A percentile compares a stretch with the other conserved stretches of the same genome.
phyloP scores from a whole-genome alignment of 805 yeast genomes.

The Yamadazyma laniorum region DNA sequence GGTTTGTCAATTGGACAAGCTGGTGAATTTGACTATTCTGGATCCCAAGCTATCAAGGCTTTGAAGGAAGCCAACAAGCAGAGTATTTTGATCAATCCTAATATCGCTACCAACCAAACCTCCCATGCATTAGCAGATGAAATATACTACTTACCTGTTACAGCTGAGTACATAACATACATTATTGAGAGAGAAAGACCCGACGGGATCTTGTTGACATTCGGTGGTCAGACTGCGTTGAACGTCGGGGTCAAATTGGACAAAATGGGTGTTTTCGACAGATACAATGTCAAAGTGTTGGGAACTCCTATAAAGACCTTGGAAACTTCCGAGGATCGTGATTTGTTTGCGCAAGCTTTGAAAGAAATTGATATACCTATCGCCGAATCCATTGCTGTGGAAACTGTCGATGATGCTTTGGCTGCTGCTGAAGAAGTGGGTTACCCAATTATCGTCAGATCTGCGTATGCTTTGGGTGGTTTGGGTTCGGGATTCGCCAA shows the following conservation, averaged over 20 bases:
- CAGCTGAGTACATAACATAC: constrained; percentile 92
- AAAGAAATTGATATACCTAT: constrained; percentile 93
- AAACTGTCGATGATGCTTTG: constrained; percentile 75
- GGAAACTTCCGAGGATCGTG: constrained; percentile 98
- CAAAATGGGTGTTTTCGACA: constrained; percentile 90
- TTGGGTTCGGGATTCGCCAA: constrained; percentile 97
- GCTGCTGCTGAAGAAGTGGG: constrained; percentile 83
- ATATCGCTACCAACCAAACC: constrained; percentile 97
- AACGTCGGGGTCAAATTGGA: constrained; percentile 93
- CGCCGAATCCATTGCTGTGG: constrained; percentile 90
- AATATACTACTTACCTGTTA: constrained; percentile 97
- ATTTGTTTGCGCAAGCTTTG: constrained; percentile 90
- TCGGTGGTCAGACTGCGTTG: constrained; percentile 98
- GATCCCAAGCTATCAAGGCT: constrained; percentile 98
- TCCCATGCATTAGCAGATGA: constrained; percentile 97
- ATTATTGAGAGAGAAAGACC: constrained; percentile 94
- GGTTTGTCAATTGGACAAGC: constrained; percentile 99
- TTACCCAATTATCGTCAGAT: constrained; percentile 94
- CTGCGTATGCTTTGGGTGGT: constrained; percentile 97
- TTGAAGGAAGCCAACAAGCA: constrained; percentile 89
- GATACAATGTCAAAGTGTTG: constrained; percentile 87
- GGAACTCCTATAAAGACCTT: constrained; percentile 97
- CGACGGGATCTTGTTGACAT: constrained; percentile 94
- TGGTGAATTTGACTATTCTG: constrained; percentile 98
- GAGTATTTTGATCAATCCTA: constrained; percentile 92